Evolutionary conservation across 2,329 filamentous ascomycete species (phyloP).

Genomic region (Botrytis galanthina): DNA sequence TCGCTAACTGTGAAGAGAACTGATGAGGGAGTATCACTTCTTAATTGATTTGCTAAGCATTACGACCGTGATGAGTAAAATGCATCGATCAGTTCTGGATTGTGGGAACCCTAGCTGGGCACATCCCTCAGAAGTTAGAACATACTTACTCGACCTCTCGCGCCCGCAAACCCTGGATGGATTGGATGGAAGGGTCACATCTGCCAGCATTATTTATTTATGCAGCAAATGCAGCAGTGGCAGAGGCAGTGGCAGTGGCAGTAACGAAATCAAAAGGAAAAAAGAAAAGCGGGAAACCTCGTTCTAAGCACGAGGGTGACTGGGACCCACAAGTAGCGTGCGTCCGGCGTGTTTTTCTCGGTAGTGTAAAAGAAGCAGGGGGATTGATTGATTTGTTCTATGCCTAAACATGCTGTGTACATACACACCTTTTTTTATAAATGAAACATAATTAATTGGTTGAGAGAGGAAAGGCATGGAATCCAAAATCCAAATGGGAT

Average conservation of each 20-base stretch:
- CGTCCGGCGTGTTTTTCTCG: slow-evolving; percentile 8
- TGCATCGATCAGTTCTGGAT: not conserved
- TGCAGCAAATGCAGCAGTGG: not conserved
- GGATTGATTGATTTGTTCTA: not conserved
- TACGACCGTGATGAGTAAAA: not conserved
- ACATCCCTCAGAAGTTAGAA: not conserved
- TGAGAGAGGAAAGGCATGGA: not conserved
- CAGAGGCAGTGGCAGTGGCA: not conserved
- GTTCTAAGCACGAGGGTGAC: not conserved
- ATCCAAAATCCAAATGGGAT: not conserved
- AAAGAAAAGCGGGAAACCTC: not conserved
- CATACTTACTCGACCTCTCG: not conserved
- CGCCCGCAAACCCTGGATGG: not conserved
- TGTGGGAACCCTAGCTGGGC: not conserved
- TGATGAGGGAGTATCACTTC: not conserved
- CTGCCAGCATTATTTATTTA: not conserved
- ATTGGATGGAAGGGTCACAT: not conserved
- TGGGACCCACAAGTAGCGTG: slow-evolving; percentile 6
- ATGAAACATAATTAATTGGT: not conserved
- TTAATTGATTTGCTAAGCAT: slow-evolving; percentile 10
- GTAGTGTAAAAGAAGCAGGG: slow-evolving; percentile 6
- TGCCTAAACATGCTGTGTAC: not conserved
- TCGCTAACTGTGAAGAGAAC: not conserved
- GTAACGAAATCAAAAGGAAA: not conserved
- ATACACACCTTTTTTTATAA: not conserved